Evolutionary conservation across 257 asterid species (phyloP).

Genomic region (Henckelia pumila): DNA sequence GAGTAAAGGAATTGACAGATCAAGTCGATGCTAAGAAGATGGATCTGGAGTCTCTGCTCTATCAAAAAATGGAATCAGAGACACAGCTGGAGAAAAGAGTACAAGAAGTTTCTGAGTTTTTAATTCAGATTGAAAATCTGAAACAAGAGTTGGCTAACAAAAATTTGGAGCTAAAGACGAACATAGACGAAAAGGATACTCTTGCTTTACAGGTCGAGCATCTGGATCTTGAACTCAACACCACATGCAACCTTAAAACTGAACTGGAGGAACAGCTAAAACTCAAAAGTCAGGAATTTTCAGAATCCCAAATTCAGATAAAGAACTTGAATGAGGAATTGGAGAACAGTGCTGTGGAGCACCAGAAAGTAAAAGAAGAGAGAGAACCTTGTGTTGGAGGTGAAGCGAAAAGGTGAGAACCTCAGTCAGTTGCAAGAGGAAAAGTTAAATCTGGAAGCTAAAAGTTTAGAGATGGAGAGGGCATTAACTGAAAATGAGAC

Average conservation of each 20-base stretch:
- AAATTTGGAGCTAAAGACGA: constrained; percentile 33
- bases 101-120: constrained; percentile 43
- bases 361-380: constrained; percentile 37
- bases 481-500: constrained; percentile 39
- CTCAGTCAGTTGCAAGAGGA: constrained; percentile 36
- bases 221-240: constrained; percentile 37
- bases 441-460: constrained; percentile 26
- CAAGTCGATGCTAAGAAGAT: constrained; percentile 43
- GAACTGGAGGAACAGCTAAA: constrained; percentile 55
- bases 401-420: constrained; percentile 40
- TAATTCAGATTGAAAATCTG: constrained; percentile 45
- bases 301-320: constrained; percentile 32
- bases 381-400: constrained; percentile 31
- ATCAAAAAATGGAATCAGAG: constrained; percentile 51
- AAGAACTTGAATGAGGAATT: constrained; percentile 46
- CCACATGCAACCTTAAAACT: constrained; percentile 29
- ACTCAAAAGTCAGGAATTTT: constrained; percentile 38
- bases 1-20: constrained; percentile 41
- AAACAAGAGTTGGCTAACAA: constrained; percentile 47
- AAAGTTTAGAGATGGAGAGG: constrained; percentile 41
- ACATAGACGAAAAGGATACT: constrained; percentile 42
- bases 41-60: constrained; percentile 44
- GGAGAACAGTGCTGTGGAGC: constrained; percentile 35
- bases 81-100: constrained; percentile 42
- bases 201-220: constrained; percentile 34